Percentiles rank a stretch among this genome's conserved stretches.
phyloP scores from a whole-genome alignment of 371 early-diverging fungal species.

The Mucor racemosus region DNA sequence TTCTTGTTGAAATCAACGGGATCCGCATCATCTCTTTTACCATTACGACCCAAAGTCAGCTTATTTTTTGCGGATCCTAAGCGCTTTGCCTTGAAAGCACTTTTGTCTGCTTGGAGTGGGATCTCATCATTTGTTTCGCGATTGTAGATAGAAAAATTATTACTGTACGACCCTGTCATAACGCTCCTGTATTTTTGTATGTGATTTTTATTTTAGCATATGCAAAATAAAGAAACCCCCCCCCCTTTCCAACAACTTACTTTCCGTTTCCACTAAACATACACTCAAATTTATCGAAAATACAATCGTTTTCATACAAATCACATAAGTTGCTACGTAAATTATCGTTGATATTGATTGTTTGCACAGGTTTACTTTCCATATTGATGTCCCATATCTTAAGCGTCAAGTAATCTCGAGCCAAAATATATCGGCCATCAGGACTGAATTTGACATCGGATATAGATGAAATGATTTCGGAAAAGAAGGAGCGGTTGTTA shows the following conservation, averaged over 20 bases:
- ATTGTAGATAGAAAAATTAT: constrained; percentile 94
- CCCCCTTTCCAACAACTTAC: no score
- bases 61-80: constrained; percentile 64
- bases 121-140: constrained; percentile 76
- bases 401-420: constrained; percentile 95
- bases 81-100: constrained; percentile 93
- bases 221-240: no score
- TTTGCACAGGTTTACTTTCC: constrained; percentile 91
- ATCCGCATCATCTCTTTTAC: constrained; percentile 74
- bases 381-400: constrained; percentile 99
- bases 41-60: constrained; percentile 61
- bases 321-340: constrained; percentile 94
- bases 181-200: constrained; percentile 53
- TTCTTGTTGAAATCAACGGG: constrained; percentile 92
- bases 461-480: constrained; percentile 97
- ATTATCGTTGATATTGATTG: constrained; percentile 95
- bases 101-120: constrained; percentile 96
- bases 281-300: constrained; percentile 99
- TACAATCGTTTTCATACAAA: constrained; percentile 98
- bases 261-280: constrained; percentile 92
- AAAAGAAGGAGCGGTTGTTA: constrained; percentile 93
- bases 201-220: neutral
- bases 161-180: constrained; percentile 97
- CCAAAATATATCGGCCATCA: constrained; percentile 95
- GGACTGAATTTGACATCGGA: constrained; percentile 95